Conservation (phyloP, 257 asterid species). For the Haberlea rhodopensis region DNA sequence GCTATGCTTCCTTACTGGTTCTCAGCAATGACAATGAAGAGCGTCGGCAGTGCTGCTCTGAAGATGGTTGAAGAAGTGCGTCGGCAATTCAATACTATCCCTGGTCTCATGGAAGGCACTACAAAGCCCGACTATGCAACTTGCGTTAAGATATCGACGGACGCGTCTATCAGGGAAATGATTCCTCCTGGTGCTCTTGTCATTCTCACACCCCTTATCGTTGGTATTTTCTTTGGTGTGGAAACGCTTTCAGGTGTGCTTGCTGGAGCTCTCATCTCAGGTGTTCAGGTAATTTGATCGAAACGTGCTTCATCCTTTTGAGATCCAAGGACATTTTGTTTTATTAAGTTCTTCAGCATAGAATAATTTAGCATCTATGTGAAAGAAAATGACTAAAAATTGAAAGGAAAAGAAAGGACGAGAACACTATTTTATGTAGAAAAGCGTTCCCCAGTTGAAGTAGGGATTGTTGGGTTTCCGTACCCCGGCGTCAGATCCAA, state of each 20-base stretch:
- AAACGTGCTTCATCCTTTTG: not conserved
- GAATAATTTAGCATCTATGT: too few species aligned
- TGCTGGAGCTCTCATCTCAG: constrained; percentile 78
- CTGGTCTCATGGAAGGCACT: constrained; percentile 78
- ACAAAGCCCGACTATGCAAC: constrained; percentile 76
- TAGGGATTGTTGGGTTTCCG: too few species aligned
- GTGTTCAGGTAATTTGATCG: constrained; percentile 59
- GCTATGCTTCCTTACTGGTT: constrained; percentile 95
- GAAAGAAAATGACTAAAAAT: too few species aligned
- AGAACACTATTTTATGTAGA: too few species aligned
- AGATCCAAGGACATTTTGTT: too few species aligned
- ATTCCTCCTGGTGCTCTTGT: constrained; percentile 86
- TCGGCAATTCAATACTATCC: constrained; percentile 72
- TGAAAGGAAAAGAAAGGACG: too few species aligned
- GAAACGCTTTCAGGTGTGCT: constrained; percentile 83
- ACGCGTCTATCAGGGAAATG: constrained; percentile 82
- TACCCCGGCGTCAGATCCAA: too few species aligned
- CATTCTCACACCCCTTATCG: constrained; percentile 81
- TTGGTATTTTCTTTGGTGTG: constrained; percentile 70
- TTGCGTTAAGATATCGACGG: constrained; percentile 80
- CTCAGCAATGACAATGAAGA: constrained; percentile 89
- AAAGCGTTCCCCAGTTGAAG: too few species aligned
- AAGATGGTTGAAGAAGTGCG: constrained; percentile 93
- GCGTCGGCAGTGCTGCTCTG: constrained; percentile 83
- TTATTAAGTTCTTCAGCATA: too few species aligned